phyloP scores from a whole-genome alignment of 139 green algal genomes.

The Nannochloris sp. region DNA sequence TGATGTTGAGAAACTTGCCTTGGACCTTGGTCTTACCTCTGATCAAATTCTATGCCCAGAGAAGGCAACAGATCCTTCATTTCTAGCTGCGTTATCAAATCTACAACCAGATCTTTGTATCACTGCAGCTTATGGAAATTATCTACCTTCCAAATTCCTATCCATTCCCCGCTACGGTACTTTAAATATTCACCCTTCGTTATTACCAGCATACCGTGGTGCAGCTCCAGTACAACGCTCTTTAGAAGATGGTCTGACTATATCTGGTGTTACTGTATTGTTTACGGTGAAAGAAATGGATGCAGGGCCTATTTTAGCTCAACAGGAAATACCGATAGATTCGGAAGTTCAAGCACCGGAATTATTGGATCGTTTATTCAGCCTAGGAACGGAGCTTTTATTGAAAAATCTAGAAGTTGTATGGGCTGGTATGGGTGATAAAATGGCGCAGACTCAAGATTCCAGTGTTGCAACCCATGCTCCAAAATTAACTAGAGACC shows the following conservation, averaged over 20 bases:
- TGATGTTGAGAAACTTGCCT: constrained; percentile 48
- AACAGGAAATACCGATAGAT: constrained; percentile 43
- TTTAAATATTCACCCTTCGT: constrained; percentile 95
- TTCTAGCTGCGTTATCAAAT: constrained; percentile 55
- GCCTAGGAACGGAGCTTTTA: constrained; percentile 57
- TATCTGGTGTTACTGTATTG: constrained; percentile 78
- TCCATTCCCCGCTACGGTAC: constrained; percentile 77
- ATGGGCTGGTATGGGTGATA: constrained; percentile 42
- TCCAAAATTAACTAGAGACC: constrained; percentile 71
- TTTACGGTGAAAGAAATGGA: constrained; percentile 94
- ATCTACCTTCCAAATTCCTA: constrained; percentile 86
- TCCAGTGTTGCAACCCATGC: constrained; percentile 56
- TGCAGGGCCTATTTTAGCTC: constrained; percentile 81
- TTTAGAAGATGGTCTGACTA: constrained; percentile 34
- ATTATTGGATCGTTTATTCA: constrained; percentile 73
- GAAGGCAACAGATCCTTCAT: constrained; percentile 38
- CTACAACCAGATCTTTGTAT: constrained; percentile 87
- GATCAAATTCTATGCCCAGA: constrained; percentile 47
- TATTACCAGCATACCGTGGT: constrained; percentile 88
- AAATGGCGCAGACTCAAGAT: constrained; percentile 49
- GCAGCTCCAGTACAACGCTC: constrained; percentile 92
- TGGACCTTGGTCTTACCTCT: constrained; percentile 26
- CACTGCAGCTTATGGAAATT: constrained; percentile 96
- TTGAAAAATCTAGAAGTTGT: constrained; percentile 53
- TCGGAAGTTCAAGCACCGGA: constrained; percentile 63